Conservation (phyloP, 1,284 basidiomycete genomes). For the Malassezia slooffiae region DNA sequence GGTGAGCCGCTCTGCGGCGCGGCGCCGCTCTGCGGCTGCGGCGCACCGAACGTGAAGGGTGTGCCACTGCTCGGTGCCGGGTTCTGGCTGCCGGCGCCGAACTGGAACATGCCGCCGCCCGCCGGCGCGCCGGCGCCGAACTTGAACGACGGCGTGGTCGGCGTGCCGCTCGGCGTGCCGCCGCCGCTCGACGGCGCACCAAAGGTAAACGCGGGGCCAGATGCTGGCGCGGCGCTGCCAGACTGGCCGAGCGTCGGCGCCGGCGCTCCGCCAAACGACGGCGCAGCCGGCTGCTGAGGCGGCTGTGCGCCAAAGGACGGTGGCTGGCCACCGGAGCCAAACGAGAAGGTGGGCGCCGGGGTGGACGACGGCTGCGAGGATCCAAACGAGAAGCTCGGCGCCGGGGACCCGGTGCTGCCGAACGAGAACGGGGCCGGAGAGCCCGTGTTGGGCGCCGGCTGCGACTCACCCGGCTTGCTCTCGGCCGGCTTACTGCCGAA, state of each 20-base stretch:
- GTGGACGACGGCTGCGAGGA: not conserved
- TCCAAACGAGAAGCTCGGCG: conserved; percentile 17
- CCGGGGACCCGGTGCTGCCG: not conserved
- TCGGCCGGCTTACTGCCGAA: conserved; percentile 14
- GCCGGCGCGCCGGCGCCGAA: conserved; percentile 3
- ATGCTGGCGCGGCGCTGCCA: conserved; percentile 6
- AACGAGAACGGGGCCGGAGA: no score
- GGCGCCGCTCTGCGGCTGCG: no score
- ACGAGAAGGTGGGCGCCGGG: conserved; percentile 6
- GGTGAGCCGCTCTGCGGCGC: conserved; percentile 3
- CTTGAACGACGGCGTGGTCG: conserved; percentile 5
- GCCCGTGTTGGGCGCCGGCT: no score
- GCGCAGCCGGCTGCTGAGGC: not conserved
- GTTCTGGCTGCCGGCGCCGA: conserved; percentile 17
- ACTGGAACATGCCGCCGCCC: conserved; percentile 2
- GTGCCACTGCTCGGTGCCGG: conserved; percentile 11
- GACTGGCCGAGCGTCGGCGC: no score
- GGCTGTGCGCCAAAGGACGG: conserved; percentile 13
- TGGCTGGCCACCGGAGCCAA: no score
- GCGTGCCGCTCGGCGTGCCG: not conserved
- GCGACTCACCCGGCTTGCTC: no score
- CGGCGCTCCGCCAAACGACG: not conserved
- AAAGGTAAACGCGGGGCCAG: conserved; percentile 15
- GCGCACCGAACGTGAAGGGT: conserved; percentile 17
- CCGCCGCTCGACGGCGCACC: conserved; percentile 4